Evolutionary conservation across 73 alveolate genomes (phyloP).

Genomic region (Tetrahymena borealis): DNA sequence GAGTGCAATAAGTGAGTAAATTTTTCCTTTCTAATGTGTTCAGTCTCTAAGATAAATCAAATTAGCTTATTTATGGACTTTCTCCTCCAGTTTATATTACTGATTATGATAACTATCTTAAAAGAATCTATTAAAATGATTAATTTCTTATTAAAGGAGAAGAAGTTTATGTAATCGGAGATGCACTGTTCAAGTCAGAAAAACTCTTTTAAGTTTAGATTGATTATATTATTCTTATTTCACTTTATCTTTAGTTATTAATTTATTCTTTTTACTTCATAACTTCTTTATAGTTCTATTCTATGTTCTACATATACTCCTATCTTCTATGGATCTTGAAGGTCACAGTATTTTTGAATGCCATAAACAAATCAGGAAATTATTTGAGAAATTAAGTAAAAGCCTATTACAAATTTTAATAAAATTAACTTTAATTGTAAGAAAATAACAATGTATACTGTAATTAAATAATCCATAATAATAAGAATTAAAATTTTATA

Average conservation of each 20-base stretch:
- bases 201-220: background rate
- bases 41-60: background rate
- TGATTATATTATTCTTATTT: background rate
- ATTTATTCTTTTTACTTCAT: background rate
- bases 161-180: background rate
- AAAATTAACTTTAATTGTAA: too few species aligned
- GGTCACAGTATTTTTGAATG: background rate
- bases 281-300: background rate
- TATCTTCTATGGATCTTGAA: background rate
- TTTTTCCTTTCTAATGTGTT: background rate
- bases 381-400: background rate
- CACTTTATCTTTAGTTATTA: background rate
- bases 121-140: background rate
- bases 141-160: background rate
- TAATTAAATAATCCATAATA: too few species aligned
- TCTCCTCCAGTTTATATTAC: background rate
- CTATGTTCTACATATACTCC: background rate
- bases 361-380: background rate
- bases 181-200: background rate
- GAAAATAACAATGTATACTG: too few species aligned
- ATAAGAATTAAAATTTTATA: too few species aligned
- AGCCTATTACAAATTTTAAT: too few species aligned
- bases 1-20: background rate
- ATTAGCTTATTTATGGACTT: background rate
- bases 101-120: background rate